These are phyloP conservation scores for Ophiostoma populinum DNA, from an alignment of 2,329 filamentous ascomycete genomes.

Conservation along the genomic window DNA sequence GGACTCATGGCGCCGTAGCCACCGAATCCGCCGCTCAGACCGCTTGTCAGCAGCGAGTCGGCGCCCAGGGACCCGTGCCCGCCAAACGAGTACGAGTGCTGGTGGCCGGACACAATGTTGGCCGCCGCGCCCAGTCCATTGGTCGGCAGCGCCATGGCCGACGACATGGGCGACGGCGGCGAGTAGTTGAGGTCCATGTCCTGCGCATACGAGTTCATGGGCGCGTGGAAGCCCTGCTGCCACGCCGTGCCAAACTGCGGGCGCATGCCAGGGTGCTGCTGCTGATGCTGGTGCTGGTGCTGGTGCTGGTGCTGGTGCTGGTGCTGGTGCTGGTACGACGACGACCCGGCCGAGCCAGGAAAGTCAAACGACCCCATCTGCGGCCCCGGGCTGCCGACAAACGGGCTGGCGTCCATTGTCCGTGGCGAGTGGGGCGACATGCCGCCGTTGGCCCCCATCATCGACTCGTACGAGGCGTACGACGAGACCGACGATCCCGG, in stretches of 20 bases:
- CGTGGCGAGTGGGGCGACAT: conserved; percentile 12
- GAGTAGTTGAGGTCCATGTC: conserved; percentile 13
- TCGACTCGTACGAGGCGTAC: conserved; percentile 12
- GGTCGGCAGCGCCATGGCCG: conserved; percentile 5
- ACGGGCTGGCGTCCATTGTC: conserved; percentile 10
- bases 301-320: too few relatives aligned
- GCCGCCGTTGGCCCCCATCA: conserved; percentile 8
- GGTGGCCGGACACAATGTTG: conserved; percentile 9
- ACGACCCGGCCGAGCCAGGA: neutral
- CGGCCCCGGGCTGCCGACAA: conserved; percentile 12
- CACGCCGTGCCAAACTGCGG: conserved; percentile 12
- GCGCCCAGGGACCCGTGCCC: conserved; percentile 1
- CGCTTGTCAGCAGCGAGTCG: conserved; percentile 4
- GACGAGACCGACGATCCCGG: conserved; percentile 12
- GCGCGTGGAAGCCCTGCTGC: conserved; percentile 12
- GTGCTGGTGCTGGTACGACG: conserved; percentile 6
- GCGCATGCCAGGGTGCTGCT: conserved; percentile 12
- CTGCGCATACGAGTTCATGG: conserved; percentile 9
- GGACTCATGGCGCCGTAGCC: conserved; percentile 11
- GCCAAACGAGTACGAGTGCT: conserved; percentile 9
- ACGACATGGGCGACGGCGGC: conserved; percentile 11
- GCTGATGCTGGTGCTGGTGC: too few relatives aligned
- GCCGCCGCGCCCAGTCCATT: conserved; percentile 8
- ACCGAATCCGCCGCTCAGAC: neutral
- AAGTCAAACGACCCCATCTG: conserved; percentile 11